Evolutionary conservation across 2,329 filamentous ascomycete species (phyloP).

Genomic region (Claviceps sp.): DNA sequence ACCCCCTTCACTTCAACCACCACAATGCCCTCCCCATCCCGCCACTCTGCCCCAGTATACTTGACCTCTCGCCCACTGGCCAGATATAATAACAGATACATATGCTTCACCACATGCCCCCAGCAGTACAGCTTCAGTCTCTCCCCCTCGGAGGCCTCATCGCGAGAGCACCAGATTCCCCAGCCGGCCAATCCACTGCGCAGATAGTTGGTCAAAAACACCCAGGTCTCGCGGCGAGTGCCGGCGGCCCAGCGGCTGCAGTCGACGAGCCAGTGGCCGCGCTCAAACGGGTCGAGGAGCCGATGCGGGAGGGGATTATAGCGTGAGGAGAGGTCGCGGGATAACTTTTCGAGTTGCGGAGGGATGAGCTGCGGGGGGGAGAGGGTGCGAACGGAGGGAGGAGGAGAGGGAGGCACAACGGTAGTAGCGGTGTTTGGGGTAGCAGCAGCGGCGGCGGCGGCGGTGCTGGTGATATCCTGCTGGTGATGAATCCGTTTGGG

Average conservation of each 20-base stretch:
- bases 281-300: conserved; percentile 42
- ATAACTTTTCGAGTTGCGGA: conserved; percentile 33
- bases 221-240: conserved; percentile 44
- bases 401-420: conserved; percentile 42
- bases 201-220: conserved; percentile 46
- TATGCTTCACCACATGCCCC: conserved; percentile 57
- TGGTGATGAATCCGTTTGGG: conserved; percentile 7
- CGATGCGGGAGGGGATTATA: conserved; percentile 34
- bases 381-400: conserved; percentile 33
- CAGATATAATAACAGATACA: conserved; percentile 63
- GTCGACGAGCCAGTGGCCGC: conserved; percentile 65
- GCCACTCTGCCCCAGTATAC: conserved; percentile 47
- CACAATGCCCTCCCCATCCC: conserved; percentile 47
- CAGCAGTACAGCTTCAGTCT: conserved; percentile 62
- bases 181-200: conserved; percentile 47
- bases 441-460: neutral
- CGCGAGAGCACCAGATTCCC: conserved; percentile 47
- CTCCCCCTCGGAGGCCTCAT: conserved; percentile 15
- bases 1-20: conserved; percentile 23
- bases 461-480: conserved; percentile 5
- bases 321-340: conserved; percentile 36
- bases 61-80: conserved; percentile 52
- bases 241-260: conserved; percentile 38
- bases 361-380: conserved; percentile 41
- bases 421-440: conserved; percentile 9